Evolutionary conservation across 1,284 basidiomycete genomes (phyloP).

Genomic region (Cystobasidium sp.): DNA sequence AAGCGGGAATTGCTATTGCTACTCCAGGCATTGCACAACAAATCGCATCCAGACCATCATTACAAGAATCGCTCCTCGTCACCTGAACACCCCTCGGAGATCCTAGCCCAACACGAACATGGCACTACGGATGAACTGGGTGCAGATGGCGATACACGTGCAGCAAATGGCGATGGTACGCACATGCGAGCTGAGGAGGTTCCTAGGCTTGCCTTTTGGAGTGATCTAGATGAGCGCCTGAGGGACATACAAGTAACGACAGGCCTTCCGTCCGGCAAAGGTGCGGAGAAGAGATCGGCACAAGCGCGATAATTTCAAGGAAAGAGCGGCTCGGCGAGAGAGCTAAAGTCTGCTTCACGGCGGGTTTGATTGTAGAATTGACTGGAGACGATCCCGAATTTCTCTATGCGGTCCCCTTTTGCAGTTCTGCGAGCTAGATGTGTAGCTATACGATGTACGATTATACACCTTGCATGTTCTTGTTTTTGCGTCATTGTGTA

Average conservation of each 20-base stretch:
- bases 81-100: slow-evolving; percentile 14
- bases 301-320: neutral
- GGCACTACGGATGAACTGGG: slow-evolving; percentile 18
- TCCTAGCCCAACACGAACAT: slow-evolving; percentile 1
- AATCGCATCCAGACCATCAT: slow-evolving; percentile 14
- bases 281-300: neutral
- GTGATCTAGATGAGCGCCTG: slow-evolving; percentile 10
- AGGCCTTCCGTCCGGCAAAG: neutral
- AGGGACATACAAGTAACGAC: slow-evolving; percentile 15
- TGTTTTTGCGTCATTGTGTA: neutral
- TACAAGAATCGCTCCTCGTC: slow-evolving; percentile 27
- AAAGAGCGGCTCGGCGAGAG: neutral
- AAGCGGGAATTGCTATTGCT: slow-evolving; percentile 17
- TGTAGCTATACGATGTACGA: neutral
- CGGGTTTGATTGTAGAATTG: too few species aligned
- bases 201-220: slow-evolving; percentile 27
- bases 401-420: neutral
- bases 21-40: slow-evolving; percentile 18
- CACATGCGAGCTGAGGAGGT: neutral
- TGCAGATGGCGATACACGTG: neutral
- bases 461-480: neutral
- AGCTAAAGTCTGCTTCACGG: too few species aligned
- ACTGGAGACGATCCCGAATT: neutral
- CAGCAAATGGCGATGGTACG: neutral
- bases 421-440: too few species aligned